phyloP scores from a whole-genome alignment of 1,284 basidiomycete species.

The Papiliotrema laurentii region DNA sequence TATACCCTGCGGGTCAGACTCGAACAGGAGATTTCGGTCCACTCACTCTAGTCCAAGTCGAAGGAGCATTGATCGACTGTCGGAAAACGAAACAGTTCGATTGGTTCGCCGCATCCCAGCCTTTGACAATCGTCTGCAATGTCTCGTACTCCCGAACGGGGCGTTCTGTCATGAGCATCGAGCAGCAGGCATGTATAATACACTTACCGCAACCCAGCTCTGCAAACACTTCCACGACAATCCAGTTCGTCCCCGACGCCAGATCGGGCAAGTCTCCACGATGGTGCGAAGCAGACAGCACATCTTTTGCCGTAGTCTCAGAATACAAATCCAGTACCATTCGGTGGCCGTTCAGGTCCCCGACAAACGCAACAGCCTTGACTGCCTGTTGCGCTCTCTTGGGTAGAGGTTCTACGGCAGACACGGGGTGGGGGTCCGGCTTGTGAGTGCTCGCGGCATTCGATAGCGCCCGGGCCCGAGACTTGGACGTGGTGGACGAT shows the following conservation, averaged over 20 bases:
- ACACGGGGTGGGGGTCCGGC: neutral
- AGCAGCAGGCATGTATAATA: neutral
- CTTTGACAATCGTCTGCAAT: constrained; percentile 64
- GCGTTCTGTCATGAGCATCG: constrained; percentile 58
- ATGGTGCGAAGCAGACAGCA: constrained; percentile 21
- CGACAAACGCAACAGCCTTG: constrained; percentile 21
- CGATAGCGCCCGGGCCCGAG: constrained; percentile 2
- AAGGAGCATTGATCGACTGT: constrained; percentile 58
- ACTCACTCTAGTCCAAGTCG: constrained; percentile 17
- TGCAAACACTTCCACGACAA: constrained; percentile 41
- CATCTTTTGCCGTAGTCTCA: constrained; percentile 35
- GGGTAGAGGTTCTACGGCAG: constrained; percentile 11
- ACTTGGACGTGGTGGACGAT: constrained; percentile 1
- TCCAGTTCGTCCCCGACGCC: constrained; percentile 28
- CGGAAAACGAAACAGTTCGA: constrained; percentile 72
- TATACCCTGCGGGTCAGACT: constrained; percentile 54
- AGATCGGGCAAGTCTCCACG: constrained; percentile 22
- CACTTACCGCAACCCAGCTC: constrained; percentile 40
- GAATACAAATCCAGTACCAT: constrained; percentile 31
- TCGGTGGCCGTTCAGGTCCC: constrained; percentile 21
- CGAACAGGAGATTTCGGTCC: neutral
- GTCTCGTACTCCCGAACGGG: constrained; percentile 78
- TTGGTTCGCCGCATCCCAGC: constrained; percentile 75
- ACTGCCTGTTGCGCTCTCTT: constrained; percentile 2
- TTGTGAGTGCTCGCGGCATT: neutral